Conservation (phyloP, 768 basidiomycete species). For the Coprinopsis sp. region DNA sequence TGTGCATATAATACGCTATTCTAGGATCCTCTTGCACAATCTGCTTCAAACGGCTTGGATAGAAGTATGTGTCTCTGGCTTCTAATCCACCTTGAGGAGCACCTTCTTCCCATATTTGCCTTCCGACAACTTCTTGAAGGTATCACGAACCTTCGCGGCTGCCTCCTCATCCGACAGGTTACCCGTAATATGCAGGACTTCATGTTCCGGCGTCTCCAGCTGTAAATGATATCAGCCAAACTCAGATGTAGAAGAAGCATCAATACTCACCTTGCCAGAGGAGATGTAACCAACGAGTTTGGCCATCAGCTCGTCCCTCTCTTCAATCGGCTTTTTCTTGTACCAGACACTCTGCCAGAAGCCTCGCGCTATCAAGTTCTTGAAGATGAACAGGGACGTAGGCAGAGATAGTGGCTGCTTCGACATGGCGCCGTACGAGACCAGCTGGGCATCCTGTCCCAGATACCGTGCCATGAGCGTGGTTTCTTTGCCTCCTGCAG, state of each 20-base stretch:
- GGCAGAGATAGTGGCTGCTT: conserved; percentile 75
- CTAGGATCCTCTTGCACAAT: background rate
- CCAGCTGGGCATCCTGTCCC: conserved; percentile 63
- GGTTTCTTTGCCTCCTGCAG: conserved; percentile 57
- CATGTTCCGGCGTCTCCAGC: conserved; percentile 67
- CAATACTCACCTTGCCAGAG: conserved; percentile 43
- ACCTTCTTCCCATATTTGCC: conserved; percentile 41
- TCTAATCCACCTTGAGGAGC: conserved; percentile 32
- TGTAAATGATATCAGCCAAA: conserved; percentile 22
- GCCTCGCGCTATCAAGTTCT: conserved; percentile 68
- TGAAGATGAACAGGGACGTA: conserved; percentile 80
- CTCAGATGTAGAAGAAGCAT: background rate
- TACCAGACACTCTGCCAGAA: conserved; percentile 83
- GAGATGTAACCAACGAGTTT: conserved; percentile 50
- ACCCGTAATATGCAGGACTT: conserved; percentile 52
- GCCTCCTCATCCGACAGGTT: conserved; percentile 34
- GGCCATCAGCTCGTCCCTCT: conserved; percentile 48
- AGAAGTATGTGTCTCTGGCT: background rate
- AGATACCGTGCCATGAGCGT: conserved; percentile 65
- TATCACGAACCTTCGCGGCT: conserved; percentile 42
- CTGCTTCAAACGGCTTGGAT: background rate
- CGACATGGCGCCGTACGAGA: conserved; percentile 91
- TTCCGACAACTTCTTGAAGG: conserved; percentile 36
- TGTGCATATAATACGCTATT: background rate
- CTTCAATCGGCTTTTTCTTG: conserved; percentile 37